A percentile compares a stretch with the other conserved stretches of the same genome.
These are phyloP conservation scores for Talaromyces sp. DNA, from an alignment of 2,329 filamentous ascomycete species.

Conservation along the genomic window DNA sequence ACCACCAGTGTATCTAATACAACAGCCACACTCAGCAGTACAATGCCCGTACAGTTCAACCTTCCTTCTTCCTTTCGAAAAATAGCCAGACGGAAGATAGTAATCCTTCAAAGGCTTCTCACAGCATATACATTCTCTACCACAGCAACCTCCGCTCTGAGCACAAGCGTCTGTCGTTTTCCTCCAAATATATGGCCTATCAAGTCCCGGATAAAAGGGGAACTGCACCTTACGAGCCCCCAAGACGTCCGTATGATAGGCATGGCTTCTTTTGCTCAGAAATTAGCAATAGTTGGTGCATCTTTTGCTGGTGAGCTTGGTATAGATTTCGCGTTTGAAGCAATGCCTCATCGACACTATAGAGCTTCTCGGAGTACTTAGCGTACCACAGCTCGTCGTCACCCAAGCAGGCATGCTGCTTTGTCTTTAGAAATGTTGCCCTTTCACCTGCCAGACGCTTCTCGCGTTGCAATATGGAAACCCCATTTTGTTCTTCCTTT, in stretches of 20 bases:
- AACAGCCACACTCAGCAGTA: conserved; percentile 10
- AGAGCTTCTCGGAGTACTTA: neutral
- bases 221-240: conserved; percentile 12
- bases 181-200: conserved; percentile 13
- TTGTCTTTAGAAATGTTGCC: conserved; percentile 3
- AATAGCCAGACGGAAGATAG: neutral
- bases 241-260: neutral
- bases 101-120: conserved; percentile 13
- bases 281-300: conserved; percentile 12
- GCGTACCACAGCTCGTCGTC: neutral
- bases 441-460: conserved; percentile 8
- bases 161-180: conserved; percentile 8
- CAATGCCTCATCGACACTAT: conserved; percentile 7
- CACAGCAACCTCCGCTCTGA: conserved; percentile 15
- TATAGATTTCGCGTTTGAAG: conserved; percentile 8
- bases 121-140: conserved; percentile 16
- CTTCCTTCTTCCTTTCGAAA: neutral
- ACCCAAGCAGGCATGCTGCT: neutral
- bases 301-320: conserved; percentile 5
- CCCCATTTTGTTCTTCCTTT: conserved; percentile 9
- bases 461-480: conserved; percentile 5
- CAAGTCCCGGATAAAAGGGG: conserved; percentile 10
- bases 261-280: neutral
- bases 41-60: neutral
- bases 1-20: neutral